A percentile compares a stretch with the other conserved stretches of the same genome.
Evolutionary conservation across 768 basidiomycete species (phyloP).

Genomic region (Thelephora aurantiotincta): DNA sequence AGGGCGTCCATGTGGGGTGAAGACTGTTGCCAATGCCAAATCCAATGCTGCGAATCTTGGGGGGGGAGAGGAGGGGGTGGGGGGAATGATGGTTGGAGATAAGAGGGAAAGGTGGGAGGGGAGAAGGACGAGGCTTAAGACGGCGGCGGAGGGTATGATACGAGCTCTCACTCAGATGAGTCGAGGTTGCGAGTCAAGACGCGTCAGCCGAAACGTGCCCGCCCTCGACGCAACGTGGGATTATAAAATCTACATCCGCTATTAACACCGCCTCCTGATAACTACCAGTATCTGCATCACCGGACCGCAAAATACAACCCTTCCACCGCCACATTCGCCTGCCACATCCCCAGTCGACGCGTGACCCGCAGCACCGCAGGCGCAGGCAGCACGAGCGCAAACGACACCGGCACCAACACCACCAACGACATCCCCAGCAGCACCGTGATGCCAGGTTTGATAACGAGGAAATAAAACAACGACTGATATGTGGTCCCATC

Average conservation of each 20-base stretch:
- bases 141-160: conserved; percentile 3
- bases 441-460: conserved; percentile 72
- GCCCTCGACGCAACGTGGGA: conserved; percentile 3
- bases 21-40: conserved; percentile 13
- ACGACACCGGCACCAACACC: conserved; percentile 39
- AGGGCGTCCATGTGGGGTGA: conserved; percentile 54
- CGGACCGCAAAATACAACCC: conserved; percentile 35
- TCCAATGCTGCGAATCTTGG: conserved; percentile 24
- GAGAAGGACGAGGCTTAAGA: conserved; percentile 10
- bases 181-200: conserved; percentile 18
- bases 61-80: conserved; percentile 8
- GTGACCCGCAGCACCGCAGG: conserved; percentile 54
- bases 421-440: conserved; percentile 42
- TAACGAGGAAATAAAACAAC: conserved; percentile 78
- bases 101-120: conserved; percentile 7
- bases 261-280: not conserved
- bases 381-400: conserved; percentile 49
- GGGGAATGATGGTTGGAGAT: conserved; percentile 9
- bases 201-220: conserved; percentile 20
- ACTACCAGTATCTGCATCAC: conserved; percentile 6
- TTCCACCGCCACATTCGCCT: conserved; percentile 72
- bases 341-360: conserved; percentile 62
- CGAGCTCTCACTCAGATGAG: not conserved
- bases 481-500: conserved; percentile 76
- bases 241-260: not conserved